These are phyloP conservation scores for Schizosaccharomyces versatilis DNA, from an alignment of 1,139 yeast genomes.

Conservation along the genomic window DNA sequence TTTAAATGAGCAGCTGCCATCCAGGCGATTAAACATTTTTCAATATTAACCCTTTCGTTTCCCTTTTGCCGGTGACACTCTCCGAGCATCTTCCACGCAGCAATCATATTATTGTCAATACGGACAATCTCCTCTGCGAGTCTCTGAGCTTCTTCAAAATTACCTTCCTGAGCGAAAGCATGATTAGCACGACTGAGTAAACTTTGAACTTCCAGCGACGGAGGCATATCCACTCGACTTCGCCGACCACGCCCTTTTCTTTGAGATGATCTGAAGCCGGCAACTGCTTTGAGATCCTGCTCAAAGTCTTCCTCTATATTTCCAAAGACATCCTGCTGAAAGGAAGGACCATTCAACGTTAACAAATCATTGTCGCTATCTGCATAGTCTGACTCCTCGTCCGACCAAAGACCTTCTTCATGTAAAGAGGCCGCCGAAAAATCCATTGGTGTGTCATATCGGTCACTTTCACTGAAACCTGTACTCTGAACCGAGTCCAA, in stretches of 20 bases:
- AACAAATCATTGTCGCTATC: not conserved
- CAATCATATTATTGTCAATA: conserved; percentile 52
- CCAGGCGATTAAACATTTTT: conserved; percentile 65
- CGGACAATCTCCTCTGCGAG: conserved; percentile 53
- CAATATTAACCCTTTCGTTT: conserved; percentile 16
- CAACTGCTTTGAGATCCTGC: not conserved
- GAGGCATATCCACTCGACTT: conserved; percentile 1
- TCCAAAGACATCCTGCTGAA: not conserved
- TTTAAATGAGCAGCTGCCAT: conserved; percentile 64
- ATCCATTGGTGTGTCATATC: too few species aligned
- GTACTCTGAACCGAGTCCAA: too few species aligned
- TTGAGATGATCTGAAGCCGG: not conserved
- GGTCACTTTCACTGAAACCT: too few species aligned
- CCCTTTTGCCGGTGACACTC: conserved; percentile 16
- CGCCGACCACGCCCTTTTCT: not conserved
- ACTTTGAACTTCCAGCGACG: conserved; percentile 2
- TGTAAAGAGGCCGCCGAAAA: not conserved
- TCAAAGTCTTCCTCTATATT: not conserved
- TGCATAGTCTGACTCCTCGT: conserved; percentile 1
- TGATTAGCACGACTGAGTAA: not conserved
- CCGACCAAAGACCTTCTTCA: not conserved
- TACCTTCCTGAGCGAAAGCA: conserved; percentile 1
- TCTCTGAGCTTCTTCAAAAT: conserved; percentile 34
- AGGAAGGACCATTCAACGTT: not conserved
- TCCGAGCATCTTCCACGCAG: conserved; percentile 64